phyloP scores from a whole-genome alignment of 192 early-diverging fungal genomes.

The Gigaspora rosea region DNA sequence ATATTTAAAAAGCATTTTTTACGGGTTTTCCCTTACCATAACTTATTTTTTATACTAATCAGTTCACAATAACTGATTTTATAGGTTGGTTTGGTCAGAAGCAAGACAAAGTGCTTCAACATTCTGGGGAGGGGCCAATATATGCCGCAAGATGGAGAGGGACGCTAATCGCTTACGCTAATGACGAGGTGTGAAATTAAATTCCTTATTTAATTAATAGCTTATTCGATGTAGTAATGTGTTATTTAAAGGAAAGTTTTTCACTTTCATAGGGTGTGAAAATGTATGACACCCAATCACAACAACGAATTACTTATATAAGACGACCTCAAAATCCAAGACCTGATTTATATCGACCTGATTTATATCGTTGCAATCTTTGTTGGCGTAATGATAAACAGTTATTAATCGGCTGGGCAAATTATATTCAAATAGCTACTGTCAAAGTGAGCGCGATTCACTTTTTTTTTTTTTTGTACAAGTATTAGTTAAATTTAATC shows the following conservation, averaged over 20 bases:
- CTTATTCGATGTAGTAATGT: neutral
- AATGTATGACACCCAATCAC: conserved; percentile 75
- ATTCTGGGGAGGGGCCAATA: conserved; percentile 89
- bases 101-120: conserved; percentile 66
- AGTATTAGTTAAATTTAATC: neutral
- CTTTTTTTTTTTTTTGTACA: neutral
- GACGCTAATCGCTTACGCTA: conserved; percentile 91
- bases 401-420: conserved; percentile 93
- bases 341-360: conserved; percentile 82
- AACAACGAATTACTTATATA: conserved; percentile 81
- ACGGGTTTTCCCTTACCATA: too few species aligned
- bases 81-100: conserved; percentile 84
- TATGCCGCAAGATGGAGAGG: conserved; percentile 84
- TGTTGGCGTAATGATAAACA: conserved; percentile 80
- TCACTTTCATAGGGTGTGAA: conserved; percentile 58
- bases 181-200: conserved; percentile 58
- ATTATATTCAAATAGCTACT: conserved; percentile 82
- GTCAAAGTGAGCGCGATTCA: conserved; percentile 56
- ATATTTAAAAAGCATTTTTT: too few species aligned
- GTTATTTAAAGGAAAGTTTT: neutral
- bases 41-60: neutral
- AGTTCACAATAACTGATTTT: neutral
- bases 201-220: neutral
- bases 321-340: conserved; percentile 77
- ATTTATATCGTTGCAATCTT: conserved; percentile 84